Evolutionary conservation across 163 green algal species (phyloP), one percentile per base, ranked within the genome.

Genomic region (Trebouxia gelatinosa): DNA sequence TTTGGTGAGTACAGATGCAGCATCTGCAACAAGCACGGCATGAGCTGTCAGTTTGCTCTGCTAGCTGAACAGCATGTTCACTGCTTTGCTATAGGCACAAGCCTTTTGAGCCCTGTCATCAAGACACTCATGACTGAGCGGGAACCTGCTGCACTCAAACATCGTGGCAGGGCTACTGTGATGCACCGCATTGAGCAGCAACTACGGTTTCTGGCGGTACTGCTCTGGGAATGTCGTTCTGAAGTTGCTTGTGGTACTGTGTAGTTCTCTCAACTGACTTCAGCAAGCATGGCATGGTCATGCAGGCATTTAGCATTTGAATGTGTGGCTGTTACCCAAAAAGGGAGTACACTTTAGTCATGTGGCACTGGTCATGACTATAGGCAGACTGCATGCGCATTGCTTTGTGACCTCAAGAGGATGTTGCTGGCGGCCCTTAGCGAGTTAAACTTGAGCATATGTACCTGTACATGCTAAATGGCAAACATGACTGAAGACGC

Each of bases 201-300:
- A 34, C 91, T 97, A 70, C 85, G 91, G 13, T 97, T 97, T 78
- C 81, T 97, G 38, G 92, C 91, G 7, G 81, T 85, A 74, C n/a
- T 57, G 2, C 5, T 17, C 32, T 43, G 48, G 48, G 48, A 19
- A 28, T 59, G 48, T 23, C 3, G 2, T 59, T 19, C 48, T 29
- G 48, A 7, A 19, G 48, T 19, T 2, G 48, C 48, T 59, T 59
- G 48, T 3, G n/a, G n/a, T n/a, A n/a, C n/a, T n/a, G n/a, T n/a
- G n/a, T n/a, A n/a, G n/a, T n/a, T n/a, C n/a, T n/a, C n/a, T n/a
- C n/a, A n/a, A n/a, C n/a, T n/a, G n/a, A n/a, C n/a, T n/a, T n/a
- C n/a, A n/a, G n/a, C n/a, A n/a, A n/a, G n/a, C n/a, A n/a, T n/a
- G n/a, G n/a, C n/a, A n/a, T n/a, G n/a, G n/a, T n/a, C n/a, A n/a